phyloP scores from a whole-genome alignment of 164 flowering plant species.

The Macadamia tetraphylla region DNA sequence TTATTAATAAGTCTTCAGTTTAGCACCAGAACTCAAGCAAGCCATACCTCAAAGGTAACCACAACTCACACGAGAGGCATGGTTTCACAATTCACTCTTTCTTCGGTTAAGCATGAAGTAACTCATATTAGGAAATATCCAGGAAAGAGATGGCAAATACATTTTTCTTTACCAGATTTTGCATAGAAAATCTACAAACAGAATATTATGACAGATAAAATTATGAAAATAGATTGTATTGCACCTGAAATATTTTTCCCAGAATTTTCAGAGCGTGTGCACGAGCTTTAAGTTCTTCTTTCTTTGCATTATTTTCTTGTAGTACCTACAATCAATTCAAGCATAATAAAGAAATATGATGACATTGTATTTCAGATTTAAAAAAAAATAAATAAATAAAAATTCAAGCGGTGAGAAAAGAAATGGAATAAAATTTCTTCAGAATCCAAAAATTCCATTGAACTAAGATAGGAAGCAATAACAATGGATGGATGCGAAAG shows the following conservation, averaged over 20 bases:
- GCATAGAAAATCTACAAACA: neutral
- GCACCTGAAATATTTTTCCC: constrained; percentile 85
- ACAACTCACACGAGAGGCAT: too few relatives aligned
- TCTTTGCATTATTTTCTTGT: constrained; percentile 55
- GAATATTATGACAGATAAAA: neutral
- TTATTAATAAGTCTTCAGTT: too few relatives aligned
- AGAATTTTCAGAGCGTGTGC: constrained; percentile 67
- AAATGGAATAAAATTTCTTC: neutral
- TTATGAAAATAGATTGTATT: neutral
- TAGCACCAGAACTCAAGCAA: too few relatives aligned
- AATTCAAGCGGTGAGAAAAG: neutral
- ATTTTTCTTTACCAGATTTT: constrained; percentile 1
- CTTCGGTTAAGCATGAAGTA: too few relatives aligned
- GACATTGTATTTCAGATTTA: too few relatives aligned
- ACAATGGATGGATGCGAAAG: neutral
- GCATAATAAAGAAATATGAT: neutral
- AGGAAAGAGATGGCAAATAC: neutral
- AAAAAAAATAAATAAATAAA: too few relatives aligned
- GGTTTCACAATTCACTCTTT: too few relatives aligned
- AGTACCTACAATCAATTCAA: constrained; percentile 48
- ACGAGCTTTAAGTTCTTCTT: constrained; percentile 80
- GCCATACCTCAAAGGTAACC: too few relatives aligned
- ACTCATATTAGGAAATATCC: neutral
- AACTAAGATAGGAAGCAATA: neutral
- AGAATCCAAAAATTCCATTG: neutral